A percentile compares a stretch with the other conserved stretches of the same genome.
Conservation (phyloP, 768 basidiomycete genomes). For the Mycena epipterygia region DNA sequence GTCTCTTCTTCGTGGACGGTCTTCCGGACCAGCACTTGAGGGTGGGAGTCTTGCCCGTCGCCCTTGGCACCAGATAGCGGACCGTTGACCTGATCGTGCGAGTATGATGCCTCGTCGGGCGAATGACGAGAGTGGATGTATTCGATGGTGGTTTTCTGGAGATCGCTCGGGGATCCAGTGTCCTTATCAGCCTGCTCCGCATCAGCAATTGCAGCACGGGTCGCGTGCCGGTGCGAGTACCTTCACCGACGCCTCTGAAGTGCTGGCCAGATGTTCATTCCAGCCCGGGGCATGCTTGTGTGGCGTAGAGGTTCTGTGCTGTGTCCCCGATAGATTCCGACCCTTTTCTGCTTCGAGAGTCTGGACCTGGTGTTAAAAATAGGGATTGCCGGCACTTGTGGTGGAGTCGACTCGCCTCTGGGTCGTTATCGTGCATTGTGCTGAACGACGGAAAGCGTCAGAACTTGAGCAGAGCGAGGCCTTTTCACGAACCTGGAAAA, state of each 20-base stretch:
- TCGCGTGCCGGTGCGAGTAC: constrained; percentile 42
- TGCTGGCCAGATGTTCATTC: constrained; percentile 75
- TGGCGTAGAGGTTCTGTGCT: constrained; percentile 63
- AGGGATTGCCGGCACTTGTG: background rate
- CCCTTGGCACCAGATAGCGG: constrained; percentile 55
- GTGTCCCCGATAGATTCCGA: constrained; percentile 59
- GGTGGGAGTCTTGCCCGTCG: constrained; percentile 37
- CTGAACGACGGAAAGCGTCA: constrained; percentile 45
- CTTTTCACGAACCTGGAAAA: constrained; percentile 9
- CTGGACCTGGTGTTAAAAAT: constrained; percentile 42
- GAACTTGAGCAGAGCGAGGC: constrained; percentile 2
- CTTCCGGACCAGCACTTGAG: constrained; percentile 44
- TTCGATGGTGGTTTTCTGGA: constrained; percentile 59
- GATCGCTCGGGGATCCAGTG: constrained; percentile 42
- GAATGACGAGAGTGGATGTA: constrained; percentile 55
- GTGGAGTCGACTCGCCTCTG: constrained; percentile 54
- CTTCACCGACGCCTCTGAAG: constrained; percentile 78
- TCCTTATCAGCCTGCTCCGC: constrained; percentile 57
- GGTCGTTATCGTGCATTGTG: constrained; percentile 72
- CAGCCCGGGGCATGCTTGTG: constrained; percentile 73
- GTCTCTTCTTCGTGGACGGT: constrained; percentile 40
- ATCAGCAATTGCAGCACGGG: background rate
- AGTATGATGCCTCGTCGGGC: constrained; percentile 55
- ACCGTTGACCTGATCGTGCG: constrained; percentile 60
- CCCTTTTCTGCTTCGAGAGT: constrained; percentile 66